A percentile compares a stretch with the other conserved stretches of the same genome.
Evolutionary conservation across 1,139 yeast genomes (phyloP).

Genomic region (Debaryomyces subglobosus): DNA sequence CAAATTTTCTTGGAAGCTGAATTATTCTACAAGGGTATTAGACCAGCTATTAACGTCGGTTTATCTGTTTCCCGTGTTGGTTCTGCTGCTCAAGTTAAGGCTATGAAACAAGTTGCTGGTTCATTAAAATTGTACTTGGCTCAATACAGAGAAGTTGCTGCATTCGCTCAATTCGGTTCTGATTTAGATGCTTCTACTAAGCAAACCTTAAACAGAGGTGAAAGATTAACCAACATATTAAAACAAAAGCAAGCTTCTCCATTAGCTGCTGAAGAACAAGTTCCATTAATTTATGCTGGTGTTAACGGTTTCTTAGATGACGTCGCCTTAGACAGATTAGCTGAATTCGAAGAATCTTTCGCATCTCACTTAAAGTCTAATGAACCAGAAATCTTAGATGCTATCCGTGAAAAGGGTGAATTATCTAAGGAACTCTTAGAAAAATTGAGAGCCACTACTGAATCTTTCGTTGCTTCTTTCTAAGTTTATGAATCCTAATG

Average conservation of each 20-base stretch:
- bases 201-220: slow-evolving; percentile 99
- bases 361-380: slow-evolving; percentile 87
- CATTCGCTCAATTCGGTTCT: slow-evolving; percentile 99
- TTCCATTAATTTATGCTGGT: slow-evolving; percentile 98
- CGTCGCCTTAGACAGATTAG: slow-evolving; percentile 83
- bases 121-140: slow-evolving; percentile 99
- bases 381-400: slow-evolving; percentile 79
- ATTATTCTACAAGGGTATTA: slow-evolving; percentile 99
- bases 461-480: slow-evolving; percentile 89
- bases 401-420: slow-evolving; percentile 89
- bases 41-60: slow-evolving; percentile 99
- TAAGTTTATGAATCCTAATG: slow-evolving; percentile 24
- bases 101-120: slow-evolving; percentile 99
- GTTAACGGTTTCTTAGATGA: slow-evolving; percentile 98
- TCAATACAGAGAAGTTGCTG: slow-evolving; percentile 99
- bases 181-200: slow-evolving; percentile 99
- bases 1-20: slow-evolving; percentile 99
- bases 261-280: slow-evolving; percentile 98
- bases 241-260: slow-evolving; percentile 98
- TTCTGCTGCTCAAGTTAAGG: slow-evolving; percentile 99
- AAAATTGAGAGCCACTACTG: slow-evolving; percentile 87
- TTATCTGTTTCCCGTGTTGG: slow-evolving; percentile 98
- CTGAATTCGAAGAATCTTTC: slow-evolving; percentile 92
- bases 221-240: slow-evolving; percentile 98
- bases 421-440: slow-evolving; percentile 86